These are phyloP conservation scores for Aspergillus heteromorphus DNA, from an alignment of 495 filamentous ascomycete genomes.

Conservation along the genomic window DNA sequence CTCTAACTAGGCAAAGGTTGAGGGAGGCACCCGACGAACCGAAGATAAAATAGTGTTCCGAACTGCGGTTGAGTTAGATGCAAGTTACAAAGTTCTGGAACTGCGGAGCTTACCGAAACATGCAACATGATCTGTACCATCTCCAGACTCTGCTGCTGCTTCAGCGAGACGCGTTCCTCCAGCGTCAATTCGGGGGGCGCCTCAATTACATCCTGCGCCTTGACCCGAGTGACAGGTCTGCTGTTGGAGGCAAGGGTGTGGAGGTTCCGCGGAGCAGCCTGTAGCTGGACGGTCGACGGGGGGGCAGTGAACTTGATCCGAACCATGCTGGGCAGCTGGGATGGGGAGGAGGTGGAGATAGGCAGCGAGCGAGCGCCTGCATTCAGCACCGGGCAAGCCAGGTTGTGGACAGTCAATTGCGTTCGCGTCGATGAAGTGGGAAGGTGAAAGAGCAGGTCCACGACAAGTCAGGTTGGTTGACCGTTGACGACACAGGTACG, in stretches of 20 bases:
- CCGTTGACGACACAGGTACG: constrained; percentile 11
- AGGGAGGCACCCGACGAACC: constrained; percentile 14
- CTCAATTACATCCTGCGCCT: constrained; percentile 17
- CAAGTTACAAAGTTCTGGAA: not conserved
- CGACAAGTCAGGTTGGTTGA: constrained; percentile 1
- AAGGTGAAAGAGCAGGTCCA: not conserved
- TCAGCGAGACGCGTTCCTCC: constrained; percentile 7
- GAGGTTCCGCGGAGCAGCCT: constrained; percentile 4
- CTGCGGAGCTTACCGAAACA: constrained; percentile 23
- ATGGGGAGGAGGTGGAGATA: not conserved
- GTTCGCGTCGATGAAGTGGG: not conserved
- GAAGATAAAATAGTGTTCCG: constrained; percentile 27
- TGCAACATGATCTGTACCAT: constrained; percentile 46
- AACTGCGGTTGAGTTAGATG: constrained; percentile 14
- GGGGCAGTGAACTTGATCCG: constrained; percentile 23
- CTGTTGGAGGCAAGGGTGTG: not conserved
- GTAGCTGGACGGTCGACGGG: constrained; percentile 15
- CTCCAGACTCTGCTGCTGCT: constrained; percentile 43
- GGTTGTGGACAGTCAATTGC: not conserved
- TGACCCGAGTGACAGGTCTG: not conserved
- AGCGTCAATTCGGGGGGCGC: constrained; percentile 2
- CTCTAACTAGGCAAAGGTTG: not conserved
- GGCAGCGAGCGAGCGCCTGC: not conserved
- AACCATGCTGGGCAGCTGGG: constrained; percentile 12
- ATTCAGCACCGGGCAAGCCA: not conserved